These are phyloP conservation scores for Nemophila menziesii DNA, from an alignment of 257 asterid species.

Conservation along the genomic window DNA sequence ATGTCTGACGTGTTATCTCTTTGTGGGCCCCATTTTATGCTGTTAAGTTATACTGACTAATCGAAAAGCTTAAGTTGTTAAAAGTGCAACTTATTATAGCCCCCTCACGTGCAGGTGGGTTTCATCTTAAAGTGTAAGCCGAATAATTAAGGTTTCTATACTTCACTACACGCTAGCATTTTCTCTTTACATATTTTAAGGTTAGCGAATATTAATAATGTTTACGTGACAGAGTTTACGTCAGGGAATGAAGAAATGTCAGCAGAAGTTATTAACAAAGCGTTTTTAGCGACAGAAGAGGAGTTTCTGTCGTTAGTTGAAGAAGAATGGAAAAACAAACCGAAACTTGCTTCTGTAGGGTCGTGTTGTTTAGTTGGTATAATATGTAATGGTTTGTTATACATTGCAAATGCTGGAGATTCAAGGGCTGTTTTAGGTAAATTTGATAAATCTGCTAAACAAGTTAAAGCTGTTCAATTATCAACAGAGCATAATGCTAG, in stretches of 20 bases:
- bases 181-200: background rate
- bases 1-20: background rate
- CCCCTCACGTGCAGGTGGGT: too few relatives aligned
- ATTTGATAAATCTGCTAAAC: constrained; percentile 27
- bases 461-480: constrained; percentile 56
- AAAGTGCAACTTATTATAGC: too few relatives aligned
- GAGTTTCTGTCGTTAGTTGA: constrained; percentile 57
- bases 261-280: constrained; percentile 49
- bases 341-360: constrained; percentile 76
- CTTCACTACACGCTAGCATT: background rate
- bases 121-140: too few relatives aligned
- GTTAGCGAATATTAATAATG: constrained; percentile 17
- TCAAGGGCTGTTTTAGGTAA: constrained; percentile 69
- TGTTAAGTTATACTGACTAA: background rate
- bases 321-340: constrained; percentile 50
- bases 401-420: constrained; percentile 79
- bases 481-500: constrained; percentile 72
- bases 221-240: constrained; percentile 44
- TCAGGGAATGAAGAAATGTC: constrained; percentile 60
- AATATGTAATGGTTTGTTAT: constrained; percentile 44
- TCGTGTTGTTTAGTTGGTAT: constrained; percentile 78
- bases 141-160: too few relatives aligned
- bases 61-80: too few relatives aligned
- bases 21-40: background rate
- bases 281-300: constrained; percentile 70